phyloP scores from a whole-genome alignment of 2,329 filamentous ascomycete species.

The Laburnicola sp. region DNA sequence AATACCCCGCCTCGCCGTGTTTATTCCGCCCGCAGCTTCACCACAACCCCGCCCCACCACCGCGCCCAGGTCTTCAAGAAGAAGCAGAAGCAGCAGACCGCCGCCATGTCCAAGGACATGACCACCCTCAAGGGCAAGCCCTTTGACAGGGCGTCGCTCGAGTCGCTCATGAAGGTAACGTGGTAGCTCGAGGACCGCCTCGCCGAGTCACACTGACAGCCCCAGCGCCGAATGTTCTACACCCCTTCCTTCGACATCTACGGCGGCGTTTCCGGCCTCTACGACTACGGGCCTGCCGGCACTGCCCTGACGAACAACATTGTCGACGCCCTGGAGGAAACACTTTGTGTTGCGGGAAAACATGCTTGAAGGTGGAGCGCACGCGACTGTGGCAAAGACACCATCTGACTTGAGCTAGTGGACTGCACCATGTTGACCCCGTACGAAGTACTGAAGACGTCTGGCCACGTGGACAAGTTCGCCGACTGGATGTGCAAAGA shows the following conservation, averaged over 20 bases:
- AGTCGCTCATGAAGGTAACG: constrained; percentile 82
- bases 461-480: constrained; percentile 95
- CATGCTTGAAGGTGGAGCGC: constrained; percentile 70
- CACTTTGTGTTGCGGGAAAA: constrained; percentile 93
- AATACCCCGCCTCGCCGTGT: constrained; percentile 35
- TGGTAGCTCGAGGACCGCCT: neutral
- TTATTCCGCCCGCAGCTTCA: constrained; percentile 41
- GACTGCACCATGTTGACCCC: constrained; percentile 95
- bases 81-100: constrained; percentile 34
- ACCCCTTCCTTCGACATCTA: constrained; percentile 96
- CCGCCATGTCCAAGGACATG: constrained; percentile 38
- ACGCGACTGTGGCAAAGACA: constrained; percentile 12
- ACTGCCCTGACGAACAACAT: constrained; percentile 86
- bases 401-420: constrained; percentile 50
- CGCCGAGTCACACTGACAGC: constrained; percentile 30
- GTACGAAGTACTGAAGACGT: constrained; percentile 88
- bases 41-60: constrained; percentile 35
- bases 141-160: constrained; percentile 79
- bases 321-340: constrained; percentile 84
- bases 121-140: constrained; percentile 75
- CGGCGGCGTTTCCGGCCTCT: constrained; percentile 82
- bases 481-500: constrained; percentile 99
- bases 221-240: constrained; percentile 67
- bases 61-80: constrained; percentile 35
- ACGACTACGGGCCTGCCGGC: constrained; percentile 90